These are phyloP conservation scores for Solanum clarkiae DNA, from an alignment of 257 asterid genomes.

Conservation along the genomic window DNA sequence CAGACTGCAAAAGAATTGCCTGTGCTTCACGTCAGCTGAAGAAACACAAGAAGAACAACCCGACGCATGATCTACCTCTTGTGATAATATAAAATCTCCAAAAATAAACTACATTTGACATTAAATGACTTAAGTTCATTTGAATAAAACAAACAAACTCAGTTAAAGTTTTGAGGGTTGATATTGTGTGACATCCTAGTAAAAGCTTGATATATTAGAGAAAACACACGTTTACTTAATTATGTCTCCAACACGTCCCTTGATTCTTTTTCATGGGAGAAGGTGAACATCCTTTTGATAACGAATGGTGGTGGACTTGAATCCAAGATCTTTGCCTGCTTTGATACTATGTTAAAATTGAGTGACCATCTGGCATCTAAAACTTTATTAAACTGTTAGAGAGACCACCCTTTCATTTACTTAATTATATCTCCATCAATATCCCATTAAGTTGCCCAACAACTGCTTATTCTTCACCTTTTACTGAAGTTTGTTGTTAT, in stretches of 20 bases:
- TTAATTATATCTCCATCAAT: neutral
- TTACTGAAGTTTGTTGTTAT: neutral
- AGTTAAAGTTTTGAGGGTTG: neutral
- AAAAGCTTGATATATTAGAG: neutral
- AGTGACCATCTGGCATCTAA: neutral
- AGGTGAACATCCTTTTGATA: neutral
- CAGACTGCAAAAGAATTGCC: neutral
- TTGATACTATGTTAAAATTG: neutral
- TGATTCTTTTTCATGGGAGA: neutral
- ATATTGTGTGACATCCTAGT: neutral
- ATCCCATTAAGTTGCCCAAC: neutral
- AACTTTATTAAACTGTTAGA: neutral
- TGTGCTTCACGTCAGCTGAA: neutral
- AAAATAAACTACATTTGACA: neutral
- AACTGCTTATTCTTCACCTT: neutral
- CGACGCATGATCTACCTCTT: neutral
- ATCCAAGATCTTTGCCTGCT: neutral
- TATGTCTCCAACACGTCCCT: neutral
- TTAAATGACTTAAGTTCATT: neutral
- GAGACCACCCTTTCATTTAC: neutral
- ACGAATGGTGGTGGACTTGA: neutral
- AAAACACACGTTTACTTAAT: neutral
- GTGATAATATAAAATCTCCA: neutral
- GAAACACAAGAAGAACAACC: neutral
- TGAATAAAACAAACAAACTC: neutral